phyloP scores from a whole-genome alignment of 139 green algal genomes.

The Pleodorina starrii region DNA sequence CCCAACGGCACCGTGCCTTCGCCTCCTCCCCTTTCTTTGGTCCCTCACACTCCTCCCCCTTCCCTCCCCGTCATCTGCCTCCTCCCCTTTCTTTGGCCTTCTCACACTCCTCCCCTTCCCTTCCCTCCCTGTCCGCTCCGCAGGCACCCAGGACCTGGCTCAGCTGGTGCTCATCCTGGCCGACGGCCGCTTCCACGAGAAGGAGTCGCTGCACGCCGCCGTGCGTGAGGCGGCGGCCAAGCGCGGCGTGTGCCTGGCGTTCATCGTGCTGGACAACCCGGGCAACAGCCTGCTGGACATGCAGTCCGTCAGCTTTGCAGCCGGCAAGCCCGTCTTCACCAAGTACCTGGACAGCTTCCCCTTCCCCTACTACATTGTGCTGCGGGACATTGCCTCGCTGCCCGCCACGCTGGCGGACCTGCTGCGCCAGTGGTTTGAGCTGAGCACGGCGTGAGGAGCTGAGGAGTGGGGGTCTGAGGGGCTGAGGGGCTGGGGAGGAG shows the following conservation, averaged over 20 bases:
- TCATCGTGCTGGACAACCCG: slow-evolving; percentile 90
- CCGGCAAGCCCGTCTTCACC: slow-evolving; percentile 90
- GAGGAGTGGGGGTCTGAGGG: no score
- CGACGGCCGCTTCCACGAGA: slow-evolving; percentile 98
- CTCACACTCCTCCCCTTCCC: background rate
- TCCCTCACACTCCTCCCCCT: no score
- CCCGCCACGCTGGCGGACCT: slow-evolving; percentile 92
- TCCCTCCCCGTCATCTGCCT: no score
- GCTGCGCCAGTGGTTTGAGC: slow-evolving; percentile 96
- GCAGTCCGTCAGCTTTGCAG: slow-evolving; percentile 91
- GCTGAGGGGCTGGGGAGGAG: no score
- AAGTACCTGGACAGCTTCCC: slow-evolving; percentile 98
- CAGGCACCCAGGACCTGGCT: slow-evolving; percentile 33
- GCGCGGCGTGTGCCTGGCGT: slow-evolving; percentile 90
- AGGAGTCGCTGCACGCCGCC: slow-evolving; percentile 79
- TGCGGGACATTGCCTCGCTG: slow-evolving; percentile 91
- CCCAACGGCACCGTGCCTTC: no score
- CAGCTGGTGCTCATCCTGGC: slow-evolving; percentile 97
- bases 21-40: no score
- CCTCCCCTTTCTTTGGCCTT: no score
- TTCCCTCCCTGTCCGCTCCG: no score
- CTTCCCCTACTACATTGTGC: slow-evolving; percentile 97
- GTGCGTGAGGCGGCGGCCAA: slow-evolving; percentile 74
- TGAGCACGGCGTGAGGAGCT: slow-evolving; percentile 55
- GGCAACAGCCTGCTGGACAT: slow-evolving; percentile 86